Conservation (phyloP, 129 eudicot genomes). For the Cynara cardunculus region DNA sequence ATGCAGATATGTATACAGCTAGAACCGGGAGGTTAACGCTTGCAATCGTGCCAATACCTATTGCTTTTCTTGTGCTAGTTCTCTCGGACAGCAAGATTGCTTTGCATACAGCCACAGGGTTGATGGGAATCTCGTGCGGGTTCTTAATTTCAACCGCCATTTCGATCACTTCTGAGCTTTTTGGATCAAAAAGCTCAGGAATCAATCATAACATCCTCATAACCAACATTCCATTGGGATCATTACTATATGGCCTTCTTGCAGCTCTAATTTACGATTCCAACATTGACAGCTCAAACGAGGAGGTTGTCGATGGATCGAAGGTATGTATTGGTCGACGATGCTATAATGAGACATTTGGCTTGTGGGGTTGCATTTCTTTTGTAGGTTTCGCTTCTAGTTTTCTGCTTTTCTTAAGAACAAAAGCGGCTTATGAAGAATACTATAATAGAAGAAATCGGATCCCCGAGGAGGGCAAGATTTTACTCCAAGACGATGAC, state of each 20-base stretch:
- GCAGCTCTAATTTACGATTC: slow-evolving; percentile 59
- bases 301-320: slow-evolving; percentile 21
- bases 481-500: neutral
- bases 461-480: slow-evolving; percentile 4
- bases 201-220: slow-evolving; percentile 72
- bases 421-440: slow-evolving; percentile 43
- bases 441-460: slow-evolving; percentile 11
- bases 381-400: slow-evolving; percentile 56
- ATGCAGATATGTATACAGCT: slow-evolving; percentile 46
- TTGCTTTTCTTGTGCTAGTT: slow-evolving; percentile 48
- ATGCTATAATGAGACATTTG: slow-evolving; percentile 55
- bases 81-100: slow-evolving; percentile 31
- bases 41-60: slow-evolving; percentile 51
- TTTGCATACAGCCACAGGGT: slow-evolving; percentile 41
- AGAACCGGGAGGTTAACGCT: slow-evolving; percentile 62
- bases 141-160: slow-evolving; percentile 67
- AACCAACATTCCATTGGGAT: slow-evolving; percentile 75
- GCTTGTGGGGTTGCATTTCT: slow-evolving; percentile 53
- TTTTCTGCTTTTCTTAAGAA: slow-evolving; percentile 50
- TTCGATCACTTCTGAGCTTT: slow-evolving; percentile 71
- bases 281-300: slow-evolving; percentile 27
- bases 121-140: slow-evolving; percentile 65
- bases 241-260: slow-evolving; percentile 52
- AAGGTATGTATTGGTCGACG: slow-evolving; percentile 58
- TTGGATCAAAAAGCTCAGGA: slow-evolving; percentile 63